Conservation (phyloP, 1,139 yeast species). For the Protomyces arabidopsidicola region DNA sequence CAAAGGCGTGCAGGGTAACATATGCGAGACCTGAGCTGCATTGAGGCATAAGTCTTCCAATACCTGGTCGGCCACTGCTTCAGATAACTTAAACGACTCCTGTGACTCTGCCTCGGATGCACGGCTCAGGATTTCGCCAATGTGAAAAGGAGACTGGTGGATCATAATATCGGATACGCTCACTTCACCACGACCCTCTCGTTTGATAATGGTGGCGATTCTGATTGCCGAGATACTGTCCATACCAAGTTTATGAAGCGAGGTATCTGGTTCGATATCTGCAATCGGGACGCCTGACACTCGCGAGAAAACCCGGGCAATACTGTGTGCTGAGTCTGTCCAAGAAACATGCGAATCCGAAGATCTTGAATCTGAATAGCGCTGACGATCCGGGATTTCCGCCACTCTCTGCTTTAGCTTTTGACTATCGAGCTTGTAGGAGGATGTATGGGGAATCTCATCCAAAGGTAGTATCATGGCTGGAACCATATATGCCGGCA, state of each 20-base stretch:
- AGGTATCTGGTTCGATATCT: slow-evolving; percentile 15
- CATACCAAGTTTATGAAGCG: slow-evolving; percentile 33
- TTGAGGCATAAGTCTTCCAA: not conserved
- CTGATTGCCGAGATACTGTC: slow-evolving; percentile 34
- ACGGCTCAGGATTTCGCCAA: not conserved
- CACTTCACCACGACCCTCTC: not conserved
- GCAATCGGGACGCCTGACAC: slow-evolving; percentile 1
- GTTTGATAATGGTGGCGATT: slow-evolving; percentile 9
- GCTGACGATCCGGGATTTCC: not conserved
- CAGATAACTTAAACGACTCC: not conserved
- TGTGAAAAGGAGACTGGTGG: not conserved
- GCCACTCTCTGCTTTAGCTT: slow-evolving; percentile 5
- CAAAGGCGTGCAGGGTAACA: slow-evolving; percentile 33
- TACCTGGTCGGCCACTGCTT: not conserved
- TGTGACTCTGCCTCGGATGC: not conserved
- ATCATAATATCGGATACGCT: slow-evolving; percentile 15
- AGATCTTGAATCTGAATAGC: not conserved
- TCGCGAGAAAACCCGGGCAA: slow-evolving; percentile 29
- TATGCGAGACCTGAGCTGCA: not conserved
- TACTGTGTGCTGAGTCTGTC: slow-evolving; percentile 1
- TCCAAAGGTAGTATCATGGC: slow-evolving; percentile 22
- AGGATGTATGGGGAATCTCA: slow-evolving; percentile 30
- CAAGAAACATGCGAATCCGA: not conserved
- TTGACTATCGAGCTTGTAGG: slow-evolving; percentile 31
- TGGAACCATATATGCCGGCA: slow-evolving; percentile 35